A percentile compares a stretch with the other conserved stretches of the same genome.
Conservation (phyloP, 2,329 filamentous ascomycete species). For the Colletotrichum ledebouriae region DNA sequence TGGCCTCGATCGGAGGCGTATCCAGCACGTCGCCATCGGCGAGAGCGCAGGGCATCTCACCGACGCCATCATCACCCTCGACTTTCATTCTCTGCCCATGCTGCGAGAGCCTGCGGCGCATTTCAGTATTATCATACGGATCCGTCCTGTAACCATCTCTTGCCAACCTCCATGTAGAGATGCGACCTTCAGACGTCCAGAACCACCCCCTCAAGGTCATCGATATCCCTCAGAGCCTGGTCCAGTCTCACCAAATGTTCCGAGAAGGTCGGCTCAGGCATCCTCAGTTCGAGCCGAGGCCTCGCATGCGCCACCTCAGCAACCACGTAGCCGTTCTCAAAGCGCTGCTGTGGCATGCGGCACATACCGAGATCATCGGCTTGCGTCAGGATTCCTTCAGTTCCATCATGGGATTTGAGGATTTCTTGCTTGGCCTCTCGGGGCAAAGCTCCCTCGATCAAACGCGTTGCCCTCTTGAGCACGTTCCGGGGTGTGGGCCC, state of each 20-base stretch:
- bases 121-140: slow-evolving; percentile 7
- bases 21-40: neutral
- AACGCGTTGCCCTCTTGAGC: slow-evolving; percentile 1
- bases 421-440: neutral
- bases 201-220: neutral
- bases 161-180: neutral
- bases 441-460: neutral
- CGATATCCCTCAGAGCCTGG: neutral
- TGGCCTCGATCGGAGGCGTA: neutral
- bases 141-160: neutral
- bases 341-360: neutral
- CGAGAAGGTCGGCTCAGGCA: slow-evolving; percentile 1
- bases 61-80: neutral
- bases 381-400: neutral
- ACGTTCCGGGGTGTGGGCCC: neutral
- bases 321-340: neutral
- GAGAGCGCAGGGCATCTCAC: neutral
- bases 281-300: neutral
- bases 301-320: neutral
- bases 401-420: neutral
- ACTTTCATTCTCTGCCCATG: neutral
- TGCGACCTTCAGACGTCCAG: neutral
- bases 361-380: neutral
- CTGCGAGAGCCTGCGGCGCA: neutral
- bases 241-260: neutral